Base-by-base conservation (phyloP, 352 stramenopile species). In the Elongisporangium undulatum region DNA sequence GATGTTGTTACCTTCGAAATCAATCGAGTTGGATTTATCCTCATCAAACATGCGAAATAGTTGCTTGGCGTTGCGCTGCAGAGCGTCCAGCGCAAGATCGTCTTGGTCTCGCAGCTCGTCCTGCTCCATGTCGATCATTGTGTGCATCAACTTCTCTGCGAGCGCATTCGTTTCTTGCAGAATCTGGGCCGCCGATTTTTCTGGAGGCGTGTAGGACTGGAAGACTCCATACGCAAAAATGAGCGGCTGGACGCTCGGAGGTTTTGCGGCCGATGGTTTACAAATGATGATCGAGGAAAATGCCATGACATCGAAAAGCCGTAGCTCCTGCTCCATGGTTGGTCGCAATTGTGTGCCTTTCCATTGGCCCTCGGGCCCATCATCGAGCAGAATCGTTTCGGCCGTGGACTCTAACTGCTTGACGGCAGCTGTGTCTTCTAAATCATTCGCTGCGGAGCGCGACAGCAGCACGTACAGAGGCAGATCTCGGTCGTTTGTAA, bases 1-100 rank as follows among this genome's bases (percentile, higher is more conserved):
- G n/a, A n/a, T n/a, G n/a, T 26, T n/a, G 41, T n/a, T 60, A 91
- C 82, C 82, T 58, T 79, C 66, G 63, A 90, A 90, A 52, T 92
- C 80, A 53, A 92, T 92, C 24, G 80, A 86, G 61, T 89, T 75
- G 38, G 82, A 92, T 45, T 75, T 77, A 62, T 92, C 82, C 23
- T 85, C 66, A 41, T 92, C 82, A 55, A 92, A 92, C 55, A 92
- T 75, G 12, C 64, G 66, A 53, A 92, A 92, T 16, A 92, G 62
- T 29, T 90, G 71, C 0, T 71, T 70, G 7, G 79, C 82, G 55
- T 77, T 84, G 16, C 66, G 67, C 53, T 86, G 74, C 9, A 92
- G 65, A 10, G 55, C 67, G 34, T 87, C 73, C 20, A 82, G 62
- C 20, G 67, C 74, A n/a, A 87, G 52, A 8, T 66, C 55, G 2